Conservation (phyloP, 495 filamentous ascomycete genomes). For the Penicillium riverlandense region DNA sequence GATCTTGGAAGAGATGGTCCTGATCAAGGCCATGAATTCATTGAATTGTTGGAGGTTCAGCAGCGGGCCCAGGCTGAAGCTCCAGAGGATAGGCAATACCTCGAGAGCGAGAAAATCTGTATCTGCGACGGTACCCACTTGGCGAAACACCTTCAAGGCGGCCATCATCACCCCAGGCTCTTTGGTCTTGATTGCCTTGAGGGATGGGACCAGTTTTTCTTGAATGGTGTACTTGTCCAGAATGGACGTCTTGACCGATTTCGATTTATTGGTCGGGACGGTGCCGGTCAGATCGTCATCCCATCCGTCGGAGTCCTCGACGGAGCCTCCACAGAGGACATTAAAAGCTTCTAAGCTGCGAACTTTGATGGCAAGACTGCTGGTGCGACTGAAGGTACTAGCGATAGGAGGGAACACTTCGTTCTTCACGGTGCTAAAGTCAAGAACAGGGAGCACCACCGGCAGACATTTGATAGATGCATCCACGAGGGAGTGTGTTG, state of each 20-base stretch:
- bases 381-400: constrained; percentile 82
- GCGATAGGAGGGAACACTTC: constrained; percentile 91
- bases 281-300: constrained; percentile 68
- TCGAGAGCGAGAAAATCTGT: constrained; percentile 92
- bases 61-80: constrained; percentile 83
- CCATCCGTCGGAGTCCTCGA: constrained; percentile 27
- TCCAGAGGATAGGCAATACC: constrained; percentile 82
- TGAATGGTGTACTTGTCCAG: constrained; percentile 97
- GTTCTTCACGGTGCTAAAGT: constrained; percentile 93
- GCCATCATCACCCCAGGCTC: constrained; percentile 98
- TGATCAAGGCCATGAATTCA: constrained; percentile 80
- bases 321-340: constrained; percentile 72
- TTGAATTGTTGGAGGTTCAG: constrained; percentile 83
- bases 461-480: constrained; percentile 69
- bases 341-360: constrained; percentile 83
- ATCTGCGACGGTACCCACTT: constrained; percentile 77
- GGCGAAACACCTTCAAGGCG: constrained; percentile 70
- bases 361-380: constrained; percentile 88
- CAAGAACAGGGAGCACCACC: constrained; percentile 68
- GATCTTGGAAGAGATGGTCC: constrained; percentile 66
- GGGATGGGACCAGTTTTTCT: constrained; percentile 85
- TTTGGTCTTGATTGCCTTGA: constrained; percentile 93
- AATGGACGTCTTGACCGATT: constrained; percentile 58
- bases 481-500: constrained; percentile 84
- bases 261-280: constrained; percentile 41